Evolutionary conservation across 2,329 filamentous ascomycete species (phyloP), one percentile per base, ranked within the genome.

Genomic region (Iodosphaeria phyllophila): DNA sequence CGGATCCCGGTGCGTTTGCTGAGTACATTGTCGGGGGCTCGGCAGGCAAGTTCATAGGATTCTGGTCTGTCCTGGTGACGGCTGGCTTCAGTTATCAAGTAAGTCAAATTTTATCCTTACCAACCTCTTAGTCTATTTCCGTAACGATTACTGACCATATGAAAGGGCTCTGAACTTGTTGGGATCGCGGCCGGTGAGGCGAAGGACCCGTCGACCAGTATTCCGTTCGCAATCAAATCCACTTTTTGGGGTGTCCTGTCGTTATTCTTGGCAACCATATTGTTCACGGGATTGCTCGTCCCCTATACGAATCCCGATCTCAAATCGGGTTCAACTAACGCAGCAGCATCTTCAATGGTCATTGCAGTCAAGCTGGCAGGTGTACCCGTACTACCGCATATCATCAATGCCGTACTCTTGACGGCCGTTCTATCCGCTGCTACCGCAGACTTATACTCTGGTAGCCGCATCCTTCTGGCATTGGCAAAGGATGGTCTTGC

Each of bases 181-280:
- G 77, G 71, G 32, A 68, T 86, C 23, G 74, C 73, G n/a, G 77
- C 77, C 4, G 77, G 75, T 31, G 78, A 86, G 51, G 74, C 74
- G 6, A 62, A 64, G 23, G 69, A 82, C 42, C 78, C 77, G 5
- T 61, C 64, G 36, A 74, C 72, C 48, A 72, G 65, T 10, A 73
- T 86, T 25, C 78, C 78, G 1, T 54, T 57, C 8, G 77, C 77
- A 13, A 78, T 83, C 39, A 64, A 66, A 25, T 74, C 68, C 51
- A 78, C 76, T 0, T 83, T 78, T 47, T 78, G 69, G 60, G 67
- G 74, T 28, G 78, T 84, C 34, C 60, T 82, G 25, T 52, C 61
- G 33, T 62, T 83, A 35, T 83, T 77, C 45, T 53, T 73, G 25
- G 48, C 58, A 25, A 67, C 59, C 28, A 54, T 72, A 39, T 74